Evolutionary conservation across 2,329 filamentous ascomycete species (phyloP).

Genomic region (Pyricularia grisea): DNA sequence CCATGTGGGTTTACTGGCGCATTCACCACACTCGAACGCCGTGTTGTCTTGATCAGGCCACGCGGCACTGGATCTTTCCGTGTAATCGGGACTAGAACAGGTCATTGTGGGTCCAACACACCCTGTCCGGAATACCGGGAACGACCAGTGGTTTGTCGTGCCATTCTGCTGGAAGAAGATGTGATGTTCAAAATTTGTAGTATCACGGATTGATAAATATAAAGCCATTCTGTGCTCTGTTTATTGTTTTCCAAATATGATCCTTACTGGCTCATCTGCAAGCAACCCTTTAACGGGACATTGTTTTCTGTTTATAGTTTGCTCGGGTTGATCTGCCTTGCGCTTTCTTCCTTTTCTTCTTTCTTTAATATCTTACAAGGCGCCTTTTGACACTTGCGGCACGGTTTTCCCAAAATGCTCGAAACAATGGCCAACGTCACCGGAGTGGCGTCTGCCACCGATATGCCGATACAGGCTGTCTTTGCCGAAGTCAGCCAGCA

Average conservation of each 20-base stretch:
- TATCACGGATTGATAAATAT: neutral
- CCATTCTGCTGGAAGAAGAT: neutral
- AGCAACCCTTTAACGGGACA: neutral
- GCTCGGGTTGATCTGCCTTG: neutral
- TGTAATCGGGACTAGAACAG: neutral
- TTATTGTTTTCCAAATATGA: neutral
- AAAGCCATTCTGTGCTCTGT: neutral
- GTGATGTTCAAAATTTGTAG: neutral
- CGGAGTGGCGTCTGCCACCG: neutral
- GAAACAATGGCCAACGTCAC: slow-evolving; percentile 2
- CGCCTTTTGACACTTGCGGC: neutral
- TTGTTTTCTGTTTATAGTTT: neutral
- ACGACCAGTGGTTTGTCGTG: neutral
- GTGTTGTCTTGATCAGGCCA: neutral
- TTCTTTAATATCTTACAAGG: neutral
- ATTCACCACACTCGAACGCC: neutral
- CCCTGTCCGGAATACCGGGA: neutral
- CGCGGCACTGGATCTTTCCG: neutral
- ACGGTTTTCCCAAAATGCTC: neutral
- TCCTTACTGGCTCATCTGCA: neutral
- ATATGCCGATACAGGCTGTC: slow-evolving; percentile 25
- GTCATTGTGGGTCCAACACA: neutral
- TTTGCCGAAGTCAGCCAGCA: slow-evolving; percentile 56
- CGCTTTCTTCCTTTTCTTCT: neutral
- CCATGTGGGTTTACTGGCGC: neutral